Evolutionary conservation across 192 early-diverging fungal species (phyloP), one percentile per base, ranked within the genome.

Genomic region (Mortierella antarctica): DNA sequence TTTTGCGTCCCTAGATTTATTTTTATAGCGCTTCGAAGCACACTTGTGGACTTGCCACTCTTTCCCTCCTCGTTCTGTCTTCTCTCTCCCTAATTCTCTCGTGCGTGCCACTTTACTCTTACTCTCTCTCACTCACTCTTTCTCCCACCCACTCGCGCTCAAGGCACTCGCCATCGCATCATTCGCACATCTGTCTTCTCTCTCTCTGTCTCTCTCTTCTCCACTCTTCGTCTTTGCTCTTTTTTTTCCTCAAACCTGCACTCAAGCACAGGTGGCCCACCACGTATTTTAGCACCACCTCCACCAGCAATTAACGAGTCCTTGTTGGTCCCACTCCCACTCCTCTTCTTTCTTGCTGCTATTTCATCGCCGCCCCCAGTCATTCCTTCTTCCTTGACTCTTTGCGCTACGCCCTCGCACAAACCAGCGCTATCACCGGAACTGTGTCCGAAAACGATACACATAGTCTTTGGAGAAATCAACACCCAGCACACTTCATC

Each of bases 1-100:
- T 42, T 42, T 18, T 59, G 40, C 42, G 57, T 59, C 57, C 57
- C 57, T 59, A 59, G 57, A 42, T 59, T 65, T 63, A 21, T 64
- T 54, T 65, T 54, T 50, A 64, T 64, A 49, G 49, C 45, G 20
- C 48, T 41, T 50, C 21, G 50, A 64, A 18, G 62, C 62, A 64
- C 9, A 54, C 17, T 20, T 60, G 11, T 47, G 59, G 13, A 20
- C 62, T 31, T 64, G 21, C 12, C 41, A 31, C 40, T 41, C 20
- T 39, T 44, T 31, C 39, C 52, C 18, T 54, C 20, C 17, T 20
- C 18, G 44, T 7, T 44, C n/a, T 20, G 53, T 18, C 7, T 6
- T 56, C 65, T 10, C 39, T 31, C 40, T 41, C 42, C 14, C 39
- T 23, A 17, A 50, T n/a, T 7, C 63, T 15, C 53, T 18, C 53